Evolutionary conservation across 805 yeast species (phyloP), one percentile per base, ranked within the genome.

Genomic region (Spathaspora passalidarum): DNA sequence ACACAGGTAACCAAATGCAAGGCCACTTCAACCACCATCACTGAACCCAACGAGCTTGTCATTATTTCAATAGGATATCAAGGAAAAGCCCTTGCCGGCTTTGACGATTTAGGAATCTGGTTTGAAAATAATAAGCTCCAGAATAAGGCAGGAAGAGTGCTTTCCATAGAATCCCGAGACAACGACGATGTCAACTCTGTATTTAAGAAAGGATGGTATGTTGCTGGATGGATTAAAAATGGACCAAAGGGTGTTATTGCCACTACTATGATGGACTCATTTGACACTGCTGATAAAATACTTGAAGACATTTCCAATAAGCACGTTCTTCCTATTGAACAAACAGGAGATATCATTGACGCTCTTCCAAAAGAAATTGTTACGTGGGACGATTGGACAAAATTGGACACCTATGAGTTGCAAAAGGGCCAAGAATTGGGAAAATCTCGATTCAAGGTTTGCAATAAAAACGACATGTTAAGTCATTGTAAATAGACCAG

Each of bases 161-260:
- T 59, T 25, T 42, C 58, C 6, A 38, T 42, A 2, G 35, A 49
- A 5, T 42, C 62, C 2, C 38, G 46, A 10, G 56, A 47, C n/a
- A 45, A 44, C 6, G 46, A 56, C 6, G 36, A 53, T 49, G 32
- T 55, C 61, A 51, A 53, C 19, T 45, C 53, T 7, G 22, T 67
- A 59, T 59, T 56, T 38, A 53, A 60, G 38, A 58, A 57, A 2
- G 85, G 88, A 0, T 66, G 88, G 48, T 92, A 90, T 55, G 82
- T 87, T 2, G 72, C 90, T 7, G 99, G 99, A 0, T 94, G 99
- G 99, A 83, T 90, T 40, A 81, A 86, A 46, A 82, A 79, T 43
- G 96, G 96, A 1, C 86, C 96, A 6, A 77, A 78, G 22, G 99
- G 99, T 1, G 95, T 89, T 3, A 94, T 94, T 52, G 95, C 96